phyloP scores from a whole-genome alignment of 2,329 filamentous ascomycete species.

The Fusarium marasasianum region DNA sequence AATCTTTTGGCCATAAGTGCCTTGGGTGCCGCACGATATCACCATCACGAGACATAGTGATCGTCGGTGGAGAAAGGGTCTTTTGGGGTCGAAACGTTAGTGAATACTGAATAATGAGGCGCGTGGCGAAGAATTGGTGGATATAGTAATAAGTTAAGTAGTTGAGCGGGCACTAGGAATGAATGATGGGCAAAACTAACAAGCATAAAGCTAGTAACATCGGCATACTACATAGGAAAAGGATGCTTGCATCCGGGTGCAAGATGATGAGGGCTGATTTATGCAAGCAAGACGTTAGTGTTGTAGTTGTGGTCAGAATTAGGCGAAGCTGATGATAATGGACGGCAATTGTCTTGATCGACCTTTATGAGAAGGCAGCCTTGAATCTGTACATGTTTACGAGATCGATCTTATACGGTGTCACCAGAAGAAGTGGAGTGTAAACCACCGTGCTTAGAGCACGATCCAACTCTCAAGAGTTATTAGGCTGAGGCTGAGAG shows the following conservation, averaged over 20 bases:
- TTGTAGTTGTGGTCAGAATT: neutral
- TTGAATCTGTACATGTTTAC: neutral
- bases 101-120: conserved; percentile 21
- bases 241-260: conserved; percentile 26
- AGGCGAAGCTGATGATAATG: neutral
- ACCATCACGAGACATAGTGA: conserved; percentile 20
- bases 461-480: conserved; percentile 10
- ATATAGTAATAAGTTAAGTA: neutral
- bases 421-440: neutral
- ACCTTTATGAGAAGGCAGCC: neutral
- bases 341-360: neutral
- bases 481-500: neutral
- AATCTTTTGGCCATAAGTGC: neutral
- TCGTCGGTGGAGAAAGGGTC: conserved; percentile 33
- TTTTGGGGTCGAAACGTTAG: neutral
- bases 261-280: conserved; percentile 27
- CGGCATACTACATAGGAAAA: neutral
- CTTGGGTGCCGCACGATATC: neutral
- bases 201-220: conserved; percentile 29
- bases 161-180: conserved; percentile 4
- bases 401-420: neutral
- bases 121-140: conserved; percentile 17
- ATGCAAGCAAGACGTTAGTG: conserved; percentile 31
- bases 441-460: neutral
- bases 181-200: conserved; percentile 2